Base-by-base conservation (phyloP, 2,329 filamentous ascomycete species). In the Aspergillus calidoustus region DNA sequence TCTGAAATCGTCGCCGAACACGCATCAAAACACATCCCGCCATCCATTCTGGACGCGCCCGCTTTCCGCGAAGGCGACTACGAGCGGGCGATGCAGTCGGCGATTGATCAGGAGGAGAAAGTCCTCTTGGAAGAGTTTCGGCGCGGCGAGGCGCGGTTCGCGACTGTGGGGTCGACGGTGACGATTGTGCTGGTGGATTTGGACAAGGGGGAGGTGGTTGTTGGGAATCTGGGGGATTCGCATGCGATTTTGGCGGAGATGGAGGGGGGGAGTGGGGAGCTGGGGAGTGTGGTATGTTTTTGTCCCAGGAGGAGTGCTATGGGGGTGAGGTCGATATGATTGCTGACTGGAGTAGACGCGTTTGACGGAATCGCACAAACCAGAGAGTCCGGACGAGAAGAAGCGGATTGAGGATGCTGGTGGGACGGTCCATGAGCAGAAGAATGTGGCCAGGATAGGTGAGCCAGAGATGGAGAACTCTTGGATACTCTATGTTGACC, bases 151-250 rank as follows among this genome's bases (percentile, higher is more conserved):
- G 43, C 58, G 5, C 17, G 44, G 19, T 59, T 59, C 31, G 59
- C 62, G 28, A 52, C 25, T 4, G n/a, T 46, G 2, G 59, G 59
- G n/a, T 59, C 62, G 23, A 61, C 61, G 15, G 54, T 44, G n/a
- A 19, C 58, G 3, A 19, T 63, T 9, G 49, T 31, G 4, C 6
- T 63, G 13, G 13, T 63, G 23, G 55, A 63, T 44, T 22, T 63
- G 38, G 58, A 22, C 4, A 38, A 34, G 9, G 59, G 59, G 0
- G 25, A 61, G 7, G n/a, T 64, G 49, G 59, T 64, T 1, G 51
- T 59, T 3, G 62, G 59, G 13, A 64, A 64, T 34, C 13, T 64
- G 25, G 62, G 62, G 1, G 62, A 64, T 51, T 64, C 59, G 38
- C 54, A 62, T 56, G 44, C 57, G 28, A 17, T 62, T 5, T 7